Evolutionary conservation across 2,329 filamentous ascomycete genomes (phyloP), one percentile per base, ranked within the genome.

Genomic region (Verticillium longisporum): DNA sequence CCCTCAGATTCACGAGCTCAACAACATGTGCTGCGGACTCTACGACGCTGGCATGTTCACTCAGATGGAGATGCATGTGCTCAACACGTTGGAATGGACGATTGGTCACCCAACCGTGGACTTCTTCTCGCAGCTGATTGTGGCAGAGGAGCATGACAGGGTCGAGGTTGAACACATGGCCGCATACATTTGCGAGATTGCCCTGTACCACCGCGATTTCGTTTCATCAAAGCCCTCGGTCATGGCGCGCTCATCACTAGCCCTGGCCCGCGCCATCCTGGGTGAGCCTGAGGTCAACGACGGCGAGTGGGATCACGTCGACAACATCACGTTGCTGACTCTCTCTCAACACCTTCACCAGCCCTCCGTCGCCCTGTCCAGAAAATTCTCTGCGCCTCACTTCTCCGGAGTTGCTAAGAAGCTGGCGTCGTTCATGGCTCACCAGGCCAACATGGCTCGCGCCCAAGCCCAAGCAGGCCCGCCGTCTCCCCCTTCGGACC

Each of bases 21-120:
- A 97, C 83, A 96, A 94, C 68, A 98, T 99, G 95, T 99, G 95
- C 84, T 98, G 95, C 78, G 93, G 91, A 41, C 84, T 98, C 45
- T 99, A 99, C 78, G 95, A 99, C 70, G 92, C 97, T 57, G 94
- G 97, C 78, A 99, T 99, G 95, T 99, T 99, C 79, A 94, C 93
- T 11, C 95, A 99, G 77, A 99, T 99, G 95, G 95, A 99, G 80
- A 98, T 96, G 93, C 95, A 99, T 75, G 94, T 99, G 41, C 84
- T 99, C 68, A 96, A 97, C 78, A 99, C 95, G 1, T 85, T 99
- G 62, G 92, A 96, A 74, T 99, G 95, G 95, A 87, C 89, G 67
- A 90, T 99, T 67, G 95, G 95, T 60, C 94, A 98, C 77, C 93
- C 95, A 1, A 98, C 95, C 33, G 91, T 97, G 66, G 94, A 98